Percentiles rank a stretch among this genome's conserved stretches.
Conservation (phyloP, 2,329 filamentous ascomycete genomes). For the Ophiostoma montium region DNA sequence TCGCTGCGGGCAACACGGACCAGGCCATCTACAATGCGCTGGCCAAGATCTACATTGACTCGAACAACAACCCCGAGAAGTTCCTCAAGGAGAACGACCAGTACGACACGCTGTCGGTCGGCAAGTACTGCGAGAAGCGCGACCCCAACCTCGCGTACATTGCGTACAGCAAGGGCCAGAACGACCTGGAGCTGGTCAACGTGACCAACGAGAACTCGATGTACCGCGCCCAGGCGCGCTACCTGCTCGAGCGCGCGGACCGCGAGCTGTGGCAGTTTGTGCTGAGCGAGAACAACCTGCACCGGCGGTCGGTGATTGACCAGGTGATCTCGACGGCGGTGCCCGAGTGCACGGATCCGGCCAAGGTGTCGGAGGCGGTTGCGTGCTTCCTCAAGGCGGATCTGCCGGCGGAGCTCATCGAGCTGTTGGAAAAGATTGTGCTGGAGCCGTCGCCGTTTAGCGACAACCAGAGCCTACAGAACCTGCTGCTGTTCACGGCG, state of each 20-base stretch:
- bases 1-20: slow-evolving; percentile 84
- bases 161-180: slow-evolving; percentile 90
- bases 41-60: slow-evolving; percentile 98
- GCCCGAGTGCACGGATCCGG: slow-evolving; percentile 79
- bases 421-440: slow-evolving; percentile 97
- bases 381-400: slow-evolving; percentile 85
- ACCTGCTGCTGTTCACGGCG: slow-evolving; percentile 88
- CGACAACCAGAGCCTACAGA: slow-evolving; percentile 93
- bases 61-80: slow-evolving; percentile 93
- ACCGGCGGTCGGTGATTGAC: slow-evolving; percentile 84
- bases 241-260: slow-evolving; percentile 82
- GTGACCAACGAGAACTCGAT: slow-evolving; percentile 99
- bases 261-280: slow-evolving; percentile 89
- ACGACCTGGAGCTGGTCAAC: slow-evolving; percentile 90
- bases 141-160: slow-evolving; percentile 94
- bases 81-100: slow-evolving; percentile 96
- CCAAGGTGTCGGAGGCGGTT: slow-evolving; percentile 89
- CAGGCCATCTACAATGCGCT: slow-evolving; percentile 94
- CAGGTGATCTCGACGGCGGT: slow-evolving; percentile 94
- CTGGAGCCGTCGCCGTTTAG: slow-evolving; percentile 98
- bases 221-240: slow-evolving; percentile 96
- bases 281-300: slow-evolving; percentile 87
- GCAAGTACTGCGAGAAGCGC: slow-evolving; percentile 98
- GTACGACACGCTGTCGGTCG: slow-evolving; percentile 82
- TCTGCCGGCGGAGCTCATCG: slow-evolving; percentile 85